phyloP scores from a whole-genome alignment of 2,329 filamentous ascomycete species.

The Lecanoromycetidae sp. region DNA sequence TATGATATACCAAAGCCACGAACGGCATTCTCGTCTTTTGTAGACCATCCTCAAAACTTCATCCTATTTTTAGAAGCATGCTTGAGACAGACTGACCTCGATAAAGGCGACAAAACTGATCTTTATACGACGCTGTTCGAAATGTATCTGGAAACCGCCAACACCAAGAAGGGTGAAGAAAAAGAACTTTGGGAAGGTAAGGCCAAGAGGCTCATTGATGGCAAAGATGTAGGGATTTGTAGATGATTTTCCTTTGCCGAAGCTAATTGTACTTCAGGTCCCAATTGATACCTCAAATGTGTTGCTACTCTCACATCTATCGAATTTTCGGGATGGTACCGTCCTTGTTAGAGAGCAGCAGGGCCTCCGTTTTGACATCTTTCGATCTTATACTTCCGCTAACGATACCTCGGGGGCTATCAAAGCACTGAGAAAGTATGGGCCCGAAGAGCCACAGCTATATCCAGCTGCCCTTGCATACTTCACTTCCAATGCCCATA shows the following conservation, averaged over 20 bases:
- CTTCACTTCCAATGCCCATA: slow-evolving; percentile 70
- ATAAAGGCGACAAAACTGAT: slow-evolving; percentile 65
- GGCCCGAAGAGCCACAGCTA: slow-evolving; percentile 75
- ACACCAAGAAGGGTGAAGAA: slow-evolving; percentile 56
- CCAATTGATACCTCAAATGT: slow-evolving; percentile 93
- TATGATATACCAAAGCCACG: slow-evolving; percentile 75
- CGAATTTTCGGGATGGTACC: slow-evolving; percentile 79
- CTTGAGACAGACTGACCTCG: slow-evolving; percentile 57
- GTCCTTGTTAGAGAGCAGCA: slow-evolving; percentile 89
- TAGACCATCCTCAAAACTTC: slow-evolving; percentile 85
- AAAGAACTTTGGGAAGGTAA: slow-evolving; percentile 78
- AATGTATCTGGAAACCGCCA: slow-evolving; percentile 90
- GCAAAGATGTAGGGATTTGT: slow-evolving; percentile 49
- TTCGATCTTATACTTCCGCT: slow-evolving; percentile 85
- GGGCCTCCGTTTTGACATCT: slow-evolving; percentile 85
- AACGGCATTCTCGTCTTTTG: slow-evolving; percentile 89
- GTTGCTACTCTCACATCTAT: slow-evolving; percentile 79
- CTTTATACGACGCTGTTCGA: slow-evolving; percentile 93
- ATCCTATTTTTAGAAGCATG: slow-evolving; percentile 87
- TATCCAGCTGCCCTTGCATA: slow-evolving; percentile 90
- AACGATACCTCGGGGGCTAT: slow-evolving; percentile 87
- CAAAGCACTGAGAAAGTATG: slow-evolving; percentile 81
- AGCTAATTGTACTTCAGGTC: slow-evolving; percentile 29
- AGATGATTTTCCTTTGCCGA: not conserved
- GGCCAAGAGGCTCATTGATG: slow-evolving; percentile 77